Base-by-base conservation (phyloP, 106 monocot species). In the Amphibolis antarctica region DNA sequence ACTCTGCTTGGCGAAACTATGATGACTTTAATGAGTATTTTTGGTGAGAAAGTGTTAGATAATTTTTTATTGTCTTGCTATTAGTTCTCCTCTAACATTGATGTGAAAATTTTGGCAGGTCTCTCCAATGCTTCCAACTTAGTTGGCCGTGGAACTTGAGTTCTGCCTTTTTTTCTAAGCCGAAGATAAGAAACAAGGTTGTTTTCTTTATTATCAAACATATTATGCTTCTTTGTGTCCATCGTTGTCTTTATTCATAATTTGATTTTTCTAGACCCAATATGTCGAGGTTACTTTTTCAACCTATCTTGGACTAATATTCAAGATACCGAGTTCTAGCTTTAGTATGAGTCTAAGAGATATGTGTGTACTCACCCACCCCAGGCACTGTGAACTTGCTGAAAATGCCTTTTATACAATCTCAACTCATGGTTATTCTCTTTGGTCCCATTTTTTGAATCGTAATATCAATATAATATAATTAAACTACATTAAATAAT, bases 1-100 rank as follows among this genome's bases (percentile, higher is more conserved):
- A 94, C 78, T 94, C 94, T 66, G 86, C 78, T 24, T 94, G 94
- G 94, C 86, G 94, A 65, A 94, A 94, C 66, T 94, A 94, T 82
- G 94, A 94, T 82, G 94, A 94, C 72, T 94, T 94, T 53, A 94
- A 94, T 54, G 94, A 94, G 48, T 87, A 82, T 51, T 90, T 90
- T 62, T 90, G 90, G 86, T 98, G 62, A 56, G 9, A 13, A 56
- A 10, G 28, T 13, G 26, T 25, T 28, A 25, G 11, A 26, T 26
- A 25, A 7, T 26, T 6, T 56, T 4, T 27, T 12, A 26, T 18
- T 26, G 4, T 56, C 6, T 29, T 56, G 26, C 6, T 56, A 12
- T 13, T 3, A 27, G 13, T 29, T n/a, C 15, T 49, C 27, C 11
- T 3, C 28, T 56, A 15, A 25, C 4, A 10, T 56, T 49, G 48